These are phyloP conservation scores for Camillea tinctor DNA, from an alignment of 2,329 filamentous ascomycete species.

Conservation along the genomic window DNA sequence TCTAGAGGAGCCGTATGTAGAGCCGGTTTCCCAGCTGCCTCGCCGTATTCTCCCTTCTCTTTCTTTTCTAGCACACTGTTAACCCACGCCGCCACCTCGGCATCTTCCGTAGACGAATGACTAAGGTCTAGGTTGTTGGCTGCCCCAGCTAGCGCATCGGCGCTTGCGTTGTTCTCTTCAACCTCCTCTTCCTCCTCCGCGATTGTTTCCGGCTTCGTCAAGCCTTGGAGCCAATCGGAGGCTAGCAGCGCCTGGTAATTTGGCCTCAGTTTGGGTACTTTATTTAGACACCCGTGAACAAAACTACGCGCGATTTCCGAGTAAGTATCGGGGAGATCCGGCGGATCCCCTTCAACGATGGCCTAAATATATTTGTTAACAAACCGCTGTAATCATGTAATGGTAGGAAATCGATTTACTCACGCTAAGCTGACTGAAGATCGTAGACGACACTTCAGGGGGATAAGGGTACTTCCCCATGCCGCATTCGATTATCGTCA, in stretches of 20 bases:
- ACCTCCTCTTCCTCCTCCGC: conserved; percentile 36
- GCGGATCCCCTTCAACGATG: conserved; percentile 96
- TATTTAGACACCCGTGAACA: conserved; percentile 86
- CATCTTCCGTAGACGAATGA: conserved; percentile 59
- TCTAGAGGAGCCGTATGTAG: conserved; percentile 86
- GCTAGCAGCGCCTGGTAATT: conserved; percentile 87
- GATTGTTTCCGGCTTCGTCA: conserved; percentile 65
- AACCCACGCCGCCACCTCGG: conserved; percentile 87
- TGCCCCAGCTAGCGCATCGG: conserved; percentile 42
- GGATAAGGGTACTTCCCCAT: conserved; percentile 94
- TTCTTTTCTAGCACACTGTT: conserved; percentile 66
- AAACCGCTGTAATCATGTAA: background rate
- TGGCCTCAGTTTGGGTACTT: conserved; percentile 88
- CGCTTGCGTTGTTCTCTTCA: conserved; percentile 35
- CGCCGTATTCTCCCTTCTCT: conserved; percentile 50
- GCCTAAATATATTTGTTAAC: conserved; percentile 57
- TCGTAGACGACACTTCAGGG: conserved; percentile 95
- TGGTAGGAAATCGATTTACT: conserved; percentile 43
- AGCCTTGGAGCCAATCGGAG: conserved; percentile 79
- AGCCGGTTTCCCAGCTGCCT: conserved; percentile 66
- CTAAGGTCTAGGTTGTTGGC: conserved; percentile 45
- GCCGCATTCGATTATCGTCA: conserved; percentile 95
- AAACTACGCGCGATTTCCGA: conserved; percentile 82
- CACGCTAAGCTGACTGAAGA: conserved; percentile 95
- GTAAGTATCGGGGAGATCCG: conserved; percentile 78